Evolutionary conservation across 2,329 filamentous ascomycete species (phyloP).

Genomic region (Tympanopsis confertula): DNA sequence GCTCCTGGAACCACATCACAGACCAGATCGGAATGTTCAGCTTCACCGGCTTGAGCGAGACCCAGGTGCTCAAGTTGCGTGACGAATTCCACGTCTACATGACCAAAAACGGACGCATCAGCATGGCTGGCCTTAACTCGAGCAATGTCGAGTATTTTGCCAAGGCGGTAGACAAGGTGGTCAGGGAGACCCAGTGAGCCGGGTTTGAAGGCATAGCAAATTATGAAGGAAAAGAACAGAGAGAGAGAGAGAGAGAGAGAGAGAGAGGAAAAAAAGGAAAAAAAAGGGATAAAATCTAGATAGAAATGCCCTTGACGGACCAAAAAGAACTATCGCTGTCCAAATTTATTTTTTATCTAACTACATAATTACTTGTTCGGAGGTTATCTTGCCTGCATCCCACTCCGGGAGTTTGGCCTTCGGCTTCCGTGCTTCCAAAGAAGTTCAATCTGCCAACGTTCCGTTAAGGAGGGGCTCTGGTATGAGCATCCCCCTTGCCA

Average conservation of each 20-base stretch:
- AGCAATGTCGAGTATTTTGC: constrained; percentile 89
- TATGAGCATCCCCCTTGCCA: constrained; percentile 60
- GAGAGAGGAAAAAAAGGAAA: no score
- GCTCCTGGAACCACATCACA: constrained; percentile 92
- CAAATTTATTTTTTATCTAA: constrained; percentile 7
- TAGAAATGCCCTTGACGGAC: no score
- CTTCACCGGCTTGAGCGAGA: constrained; percentile 70
- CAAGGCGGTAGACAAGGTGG: constrained; percentile 75
- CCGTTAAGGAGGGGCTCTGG: constrained; percentile 67
- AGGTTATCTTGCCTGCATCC: constrained; percentile 4
- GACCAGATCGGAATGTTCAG: constrained; percentile 99
- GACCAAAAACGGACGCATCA: constrained; percentile 96
- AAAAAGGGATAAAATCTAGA: no score
- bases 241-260: no score
- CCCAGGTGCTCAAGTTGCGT: constrained; percentile 61
- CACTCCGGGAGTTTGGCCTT: constrained; percentile 17
- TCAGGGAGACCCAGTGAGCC: no score
- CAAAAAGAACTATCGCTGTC: no score
- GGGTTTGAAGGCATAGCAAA: no score
- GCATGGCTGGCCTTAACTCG: constrained; percentile 91
- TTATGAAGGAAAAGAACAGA: no score
- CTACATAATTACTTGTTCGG: constrained; percentile 3
- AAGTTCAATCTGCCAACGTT: constrained; percentile 55
- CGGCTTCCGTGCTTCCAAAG: constrained; percentile 18
- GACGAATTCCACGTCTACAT: constrained; percentile 71